Evolutionary conservation across 73 alveolate species (phyloP).

Genomic region (Symbiodinium pilosum): DNA sequence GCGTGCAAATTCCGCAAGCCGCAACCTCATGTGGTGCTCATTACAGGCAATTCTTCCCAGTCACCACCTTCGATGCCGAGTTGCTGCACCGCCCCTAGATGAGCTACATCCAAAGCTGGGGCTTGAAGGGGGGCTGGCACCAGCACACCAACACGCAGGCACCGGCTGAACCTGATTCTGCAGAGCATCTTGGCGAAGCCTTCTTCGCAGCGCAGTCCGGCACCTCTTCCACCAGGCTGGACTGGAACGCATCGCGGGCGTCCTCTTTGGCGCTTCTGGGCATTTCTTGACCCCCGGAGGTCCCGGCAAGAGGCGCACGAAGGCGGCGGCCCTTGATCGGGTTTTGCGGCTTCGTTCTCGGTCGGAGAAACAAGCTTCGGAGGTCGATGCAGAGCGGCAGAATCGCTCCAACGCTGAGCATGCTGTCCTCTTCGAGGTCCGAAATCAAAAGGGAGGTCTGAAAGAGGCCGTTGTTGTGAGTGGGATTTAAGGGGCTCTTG

Average conservation of each 20-base stretch:
- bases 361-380: background rate
- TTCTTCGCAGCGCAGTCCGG: slow-evolving; percentile 82
- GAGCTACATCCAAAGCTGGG: too few relatives aligned
- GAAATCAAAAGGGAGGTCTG: background rate
- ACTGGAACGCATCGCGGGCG: too few relatives aligned
- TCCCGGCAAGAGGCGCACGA: background rate
- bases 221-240: slow-evolving; percentile 48
- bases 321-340: background rate
- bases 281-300: too few relatives aligned
- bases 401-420: slow-evolving; percentile 96
- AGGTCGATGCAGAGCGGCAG: slow-evolving; percentile 98
- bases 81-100: slow-evolving; percentile 10
- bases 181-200: slow-evolving; percentile 92
- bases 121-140: too few relatives aligned
- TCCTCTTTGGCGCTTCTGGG: too few relatives aligned
- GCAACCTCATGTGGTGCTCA: too few relatives aligned
- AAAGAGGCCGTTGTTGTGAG: background rate
- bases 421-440: slow-evolving; percentile 90
- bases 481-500: too few relatives aligned
- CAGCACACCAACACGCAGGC: background rate
- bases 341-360: too few relatives aligned
- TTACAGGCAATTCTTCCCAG: slow-evolving; percentile 85
- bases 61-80: slow-evolving; percentile 31
- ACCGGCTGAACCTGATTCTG: slow-evolving; percentile 56
- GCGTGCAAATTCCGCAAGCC: too few relatives aligned